Evolutionary conservation across 257 asterid genomes (phyloP), one percentile per base, ranked within the genome.

Genomic region (Solanum ossicruentum): DNA sequence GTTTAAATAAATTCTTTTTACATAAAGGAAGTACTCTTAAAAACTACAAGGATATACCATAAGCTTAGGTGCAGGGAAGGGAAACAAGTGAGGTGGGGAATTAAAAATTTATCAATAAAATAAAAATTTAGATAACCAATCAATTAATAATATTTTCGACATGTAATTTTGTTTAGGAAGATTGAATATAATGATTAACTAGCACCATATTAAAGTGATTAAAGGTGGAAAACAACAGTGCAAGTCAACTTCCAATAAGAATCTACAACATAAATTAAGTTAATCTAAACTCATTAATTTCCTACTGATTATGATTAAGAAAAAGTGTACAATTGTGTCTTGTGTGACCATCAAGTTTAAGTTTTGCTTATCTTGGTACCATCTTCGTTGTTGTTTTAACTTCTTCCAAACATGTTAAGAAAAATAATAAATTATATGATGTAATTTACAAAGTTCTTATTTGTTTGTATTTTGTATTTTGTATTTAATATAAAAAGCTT

Each of bases 211-310:
- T 21, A 13, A 73, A 73, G 58, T 7, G 58, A 73, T 47, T 49
- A 65, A 60, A 18, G 85, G 66, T 49, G 28, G 70, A 73, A 89
- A 87, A 63, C 84, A 86, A 70, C 84, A 12, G 83, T 83, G 79
- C 61, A 60, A 81, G 89, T 88, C 91, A 71, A 66, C 82, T 52
- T 90, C 83, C 7, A 71, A n/a, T 49, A 75, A 85, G 87, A 88
- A 88, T 88, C 85, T 84, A 75, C 54, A 84, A 87, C 84, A 41
- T 82, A 32, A 80, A 84, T 85, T 83, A 70, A 41, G 7, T 10
- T 11, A 41, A 66, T 43, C 9, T 20, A n/a, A 72, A 16, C 26
- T 23, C 26, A 69, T 69, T 69, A 39, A 36, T 69, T 36, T 36
- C 51, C 26, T 36, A 36, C 15, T 10, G 69, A 60, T 58, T 58